Conservation (phyloP, 164 flowering plant species). For the Chimonanthus praecox region DNA sequence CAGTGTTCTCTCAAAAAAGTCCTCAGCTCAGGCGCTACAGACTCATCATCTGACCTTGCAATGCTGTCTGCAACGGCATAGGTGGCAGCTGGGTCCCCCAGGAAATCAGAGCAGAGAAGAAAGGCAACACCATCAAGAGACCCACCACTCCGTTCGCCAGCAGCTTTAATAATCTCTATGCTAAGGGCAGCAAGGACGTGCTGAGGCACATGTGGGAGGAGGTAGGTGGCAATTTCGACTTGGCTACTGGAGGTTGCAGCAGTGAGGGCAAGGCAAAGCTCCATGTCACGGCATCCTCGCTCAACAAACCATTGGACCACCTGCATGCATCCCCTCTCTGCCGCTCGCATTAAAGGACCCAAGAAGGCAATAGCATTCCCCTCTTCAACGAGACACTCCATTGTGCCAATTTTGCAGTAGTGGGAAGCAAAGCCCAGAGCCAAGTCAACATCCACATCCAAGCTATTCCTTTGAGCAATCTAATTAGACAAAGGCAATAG, state of each 20-base stretch:
- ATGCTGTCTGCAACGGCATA: slow-evolving; percentile 87
- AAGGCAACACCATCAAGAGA: slow-evolving; percentile 88
- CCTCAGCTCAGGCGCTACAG: slow-evolving; percentile 66
- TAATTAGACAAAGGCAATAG: slow-evolving; percentile 13
- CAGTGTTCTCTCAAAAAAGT: slow-evolving; percentile 67
- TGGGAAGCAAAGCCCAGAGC: slow-evolving; percentile 95
- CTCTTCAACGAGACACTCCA: slow-evolving; percentile 95
- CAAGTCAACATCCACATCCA: slow-evolving; percentile 91
- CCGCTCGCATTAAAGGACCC: slow-evolving; percentile 94
- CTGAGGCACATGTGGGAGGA: slow-evolving; percentile 87
- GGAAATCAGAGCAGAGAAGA: slow-evolving; percentile 71
- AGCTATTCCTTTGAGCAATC: slow-evolving; percentile 96
- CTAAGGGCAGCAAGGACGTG: slow-evolving; percentile 88
- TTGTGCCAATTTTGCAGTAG: slow-evolving; percentile 82
- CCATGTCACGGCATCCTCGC: slow-evolving; percentile 90
- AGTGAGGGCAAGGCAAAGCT: slow-evolving; percentile 90
- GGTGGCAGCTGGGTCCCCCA: slow-evolving; percentile 75
- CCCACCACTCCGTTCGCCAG: slow-evolving; percentile 86
- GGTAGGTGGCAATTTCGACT: slow-evolving; percentile 69
- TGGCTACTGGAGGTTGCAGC: slow-evolving; percentile 92
- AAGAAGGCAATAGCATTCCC: slow-evolving; percentile 83
- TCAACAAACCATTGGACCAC: slow-evolving; percentile 92
- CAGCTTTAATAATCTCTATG: slow-evolving; percentile 90
- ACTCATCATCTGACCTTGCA: slow-evolving; percentile 70
- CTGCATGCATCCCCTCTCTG: slow-evolving; percentile 87